A percentile compares a stretch with the other conserved stretches of the same genome.
Conservation (phyloP, 495 filamentous ascomycete species). For the Poronia punctata region DNA sequence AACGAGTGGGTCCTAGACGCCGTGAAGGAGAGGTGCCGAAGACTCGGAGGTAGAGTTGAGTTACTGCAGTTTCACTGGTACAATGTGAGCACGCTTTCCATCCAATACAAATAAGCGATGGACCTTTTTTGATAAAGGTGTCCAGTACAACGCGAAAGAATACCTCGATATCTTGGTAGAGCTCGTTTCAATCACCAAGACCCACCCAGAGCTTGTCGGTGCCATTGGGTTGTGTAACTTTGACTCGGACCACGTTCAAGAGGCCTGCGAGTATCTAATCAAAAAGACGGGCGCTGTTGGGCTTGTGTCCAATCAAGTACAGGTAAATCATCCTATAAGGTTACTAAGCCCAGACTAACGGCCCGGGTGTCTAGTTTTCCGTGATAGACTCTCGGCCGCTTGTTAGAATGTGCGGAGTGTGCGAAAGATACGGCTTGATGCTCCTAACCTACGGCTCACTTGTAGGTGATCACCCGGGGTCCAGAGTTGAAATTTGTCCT, state of each 20-base stretch:
- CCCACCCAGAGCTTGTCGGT: conserved; percentile 25
- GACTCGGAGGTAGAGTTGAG: conserved; percentile 30
- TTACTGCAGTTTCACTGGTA: conserved; percentile 44
- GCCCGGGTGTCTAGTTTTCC: conserved; percentile 26
- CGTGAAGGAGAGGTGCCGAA: conserved; percentile 30
- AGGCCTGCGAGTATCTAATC: conserved; percentile 27
- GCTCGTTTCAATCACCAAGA: conserved; percentile 23
- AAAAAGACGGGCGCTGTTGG: conserved; percentile 21
- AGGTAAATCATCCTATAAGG: conserved; percentile 17
- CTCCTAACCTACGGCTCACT: conserved; percentile 41
- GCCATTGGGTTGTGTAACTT: conserved; percentile 40
- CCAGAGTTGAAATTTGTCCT: neutral
- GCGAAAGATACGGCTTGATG: conserved; percentile 32
- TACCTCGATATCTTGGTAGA: conserved; percentile 30
- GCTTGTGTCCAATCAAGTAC: conserved; percentile 37
- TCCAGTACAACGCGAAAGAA: conserved; percentile 32
- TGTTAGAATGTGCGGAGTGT: conserved; percentile 29
- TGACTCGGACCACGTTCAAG: conserved; percentile 31
- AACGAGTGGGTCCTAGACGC: conserved; percentile 26
- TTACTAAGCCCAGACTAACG: neutral
- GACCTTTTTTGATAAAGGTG: neutral
- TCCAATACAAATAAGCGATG: neutral
- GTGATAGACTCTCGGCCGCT: conserved; percentile 34
- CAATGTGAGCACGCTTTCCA: conserved; percentile 24
- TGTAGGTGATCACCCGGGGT: conserved; percentile 8